Percentiles rank a stretch among this genome's conserved stretches.
phyloP scores from a whole-genome alignment of 1,284 basidiomycete species.

The Takashimella tepidaria region DNA sequence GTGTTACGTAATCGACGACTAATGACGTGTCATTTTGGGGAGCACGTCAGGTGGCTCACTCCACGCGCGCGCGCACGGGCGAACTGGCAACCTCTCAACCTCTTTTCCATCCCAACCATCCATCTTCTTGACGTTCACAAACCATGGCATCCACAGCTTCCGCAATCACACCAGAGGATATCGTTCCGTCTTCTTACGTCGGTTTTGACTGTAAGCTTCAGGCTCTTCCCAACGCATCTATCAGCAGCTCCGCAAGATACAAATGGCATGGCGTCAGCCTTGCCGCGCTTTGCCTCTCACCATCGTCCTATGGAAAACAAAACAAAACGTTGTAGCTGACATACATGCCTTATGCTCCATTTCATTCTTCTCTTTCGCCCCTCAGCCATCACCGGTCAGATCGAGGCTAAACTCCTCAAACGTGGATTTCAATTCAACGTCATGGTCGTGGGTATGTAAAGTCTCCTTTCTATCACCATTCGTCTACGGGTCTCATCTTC shows the following conservation, averaged over 20 bases:
- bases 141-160: conserved; percentile 28
- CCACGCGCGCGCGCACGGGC: not conserved
- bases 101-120: conserved; percentile 2
- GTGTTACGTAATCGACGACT: too few relatives aligned
- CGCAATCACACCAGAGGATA: conserved; percentile 53
- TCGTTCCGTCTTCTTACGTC: conserved; percentile 80
- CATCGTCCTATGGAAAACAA: too few relatives aligned
- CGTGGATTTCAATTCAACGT: conserved; percentile 99
- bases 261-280: too few relatives aligned
- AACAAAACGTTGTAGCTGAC: not conserved
- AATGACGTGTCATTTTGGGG: not conserved
- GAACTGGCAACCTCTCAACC: not conserved
- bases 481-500: too few relatives aligned
- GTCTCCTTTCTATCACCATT: not conserved
- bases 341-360: too few relatives aligned
- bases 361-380: too few relatives aligned
- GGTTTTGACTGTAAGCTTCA: conserved; percentile 68
- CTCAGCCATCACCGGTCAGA: conserved; percentile 87
- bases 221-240: not conserved
- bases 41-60: not conserved
- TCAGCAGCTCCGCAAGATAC: too few relatives aligned
- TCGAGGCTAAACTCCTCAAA: conserved; percentile 98
- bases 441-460: conserved; percentile 78
- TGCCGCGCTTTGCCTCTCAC: too few relatives aligned
- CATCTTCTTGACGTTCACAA: not conserved